Base-by-base conservation (phyloP, 495 filamentous ascomycete species). In the Xylaria curta region DNA sequence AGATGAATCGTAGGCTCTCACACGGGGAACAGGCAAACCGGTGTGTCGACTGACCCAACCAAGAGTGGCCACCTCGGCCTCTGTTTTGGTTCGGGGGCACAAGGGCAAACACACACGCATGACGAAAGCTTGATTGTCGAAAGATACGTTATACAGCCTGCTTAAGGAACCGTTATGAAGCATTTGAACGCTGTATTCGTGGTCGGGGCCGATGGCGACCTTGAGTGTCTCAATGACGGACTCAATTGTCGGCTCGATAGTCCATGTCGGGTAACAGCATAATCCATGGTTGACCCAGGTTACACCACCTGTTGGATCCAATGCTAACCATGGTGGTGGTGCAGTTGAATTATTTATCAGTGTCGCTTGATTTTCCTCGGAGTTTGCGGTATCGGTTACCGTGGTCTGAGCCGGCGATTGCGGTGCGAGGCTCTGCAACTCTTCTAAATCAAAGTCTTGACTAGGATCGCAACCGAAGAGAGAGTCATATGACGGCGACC, bases 1-100 rank as follows among this genome's bases (percentile, higher is more conserved):
- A 0, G 83, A 81, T 24, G 82, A 78, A 64, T 89, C 84, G 51
- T 82, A 88, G 24, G 82, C 82, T 28, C 83, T 72, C 26, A 90
- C 81, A 2, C 75, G 74, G 6, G 89, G 86, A 0, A 89, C 82
- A 0, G 88, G 89, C 3, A 90, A 78, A 7, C 74, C 75, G n/a
- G 88, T 88, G 44, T 76, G 75, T 31, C 76, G 72, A 19, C 77
- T 71, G 5, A 90, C 73, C 72, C 82, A 87, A 8, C 77, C 76
- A 9, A 89, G 79, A 0, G 89, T 91, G 1, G 87, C 83, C 3
- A 87, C 88, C 71, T 91, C 88, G 69, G 87, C 87, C 17, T 80
- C 80, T 2, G 80, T 86, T 77, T 89, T 90, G 71, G 78, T 78
- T 49, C 69, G 73, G 0, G 88, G 87, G 59, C 87, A 82, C 44